These are phyloP conservation scores for Rhizopus sp. DNA, from an alignment of 371 early-diverging fungal genomes.

Conservation along the genomic window DNA sequence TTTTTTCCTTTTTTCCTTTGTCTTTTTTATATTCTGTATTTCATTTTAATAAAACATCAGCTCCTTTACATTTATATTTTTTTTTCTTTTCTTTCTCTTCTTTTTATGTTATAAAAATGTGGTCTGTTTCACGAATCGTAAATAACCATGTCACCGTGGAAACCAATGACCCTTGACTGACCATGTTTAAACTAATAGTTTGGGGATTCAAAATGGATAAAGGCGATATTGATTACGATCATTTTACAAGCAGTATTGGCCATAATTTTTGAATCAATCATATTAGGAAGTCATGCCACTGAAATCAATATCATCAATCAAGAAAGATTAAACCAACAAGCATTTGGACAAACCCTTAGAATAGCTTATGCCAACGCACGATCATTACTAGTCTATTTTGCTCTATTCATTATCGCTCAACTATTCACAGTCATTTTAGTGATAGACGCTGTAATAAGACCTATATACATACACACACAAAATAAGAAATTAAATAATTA, in stretches of 20 bases:
- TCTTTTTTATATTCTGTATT: not conserved
- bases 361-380: slow-evolving; percentile 46
- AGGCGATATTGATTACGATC: slow-evolving; percentile 42
- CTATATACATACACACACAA: not conserved
- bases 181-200: slow-evolving; percentile 29
- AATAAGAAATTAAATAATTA: not conserved
- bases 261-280: slow-evolving; percentile 45
- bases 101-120: slow-evolving; percentile 25
- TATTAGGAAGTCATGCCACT: slow-evolving; percentile 35
- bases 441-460: slow-evolving; percentile 44
- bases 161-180: not conserved
- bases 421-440: slow-evolving; percentile 45
- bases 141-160: slow-evolving; percentile 11
- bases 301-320: slow-evolving; percentile 39
- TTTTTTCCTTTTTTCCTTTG: not conserved
- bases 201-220: slow-evolving; percentile 53
- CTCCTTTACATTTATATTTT: slow-evolving; percentile 8
- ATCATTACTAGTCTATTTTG: slow-evolving; percentile 47
- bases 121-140: slow-evolving; percentile 49
- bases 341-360: slow-evolving; percentile 29
- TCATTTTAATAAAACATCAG: slow-evolving; percentile 2
- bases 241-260: slow-evolving; percentile 40
- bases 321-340: slow-evolving; percentile 33
- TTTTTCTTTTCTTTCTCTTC: slow-evolving; percentile 9
- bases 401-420: slow-evolving; percentile 48